Conservation (phyloP, 1,284 basidiomycete species). For the Leccinum variabile region DNA sequence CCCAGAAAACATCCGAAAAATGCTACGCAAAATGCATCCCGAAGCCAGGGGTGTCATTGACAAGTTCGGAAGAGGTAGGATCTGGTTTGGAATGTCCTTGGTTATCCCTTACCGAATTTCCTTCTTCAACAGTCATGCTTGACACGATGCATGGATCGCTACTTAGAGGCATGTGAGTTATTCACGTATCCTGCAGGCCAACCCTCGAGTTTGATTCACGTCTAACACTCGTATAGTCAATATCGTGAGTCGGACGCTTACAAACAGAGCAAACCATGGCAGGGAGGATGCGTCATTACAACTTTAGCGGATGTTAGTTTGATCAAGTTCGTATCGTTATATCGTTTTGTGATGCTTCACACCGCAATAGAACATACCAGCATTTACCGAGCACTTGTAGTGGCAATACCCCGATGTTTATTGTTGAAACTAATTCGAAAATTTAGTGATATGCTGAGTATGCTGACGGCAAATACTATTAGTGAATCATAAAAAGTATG, state of each 20-base stretch:
- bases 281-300: conserved; percentile 25
- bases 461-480: conserved; percentile 18
- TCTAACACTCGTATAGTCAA: conserved; percentile 57
- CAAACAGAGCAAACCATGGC: conserved; percentile 45
- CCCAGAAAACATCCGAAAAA: conserved; percentile 73
- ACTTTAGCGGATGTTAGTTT: background rate
- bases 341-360: background rate
- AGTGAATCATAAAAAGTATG: conserved; percentile 22
- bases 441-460: conserved; percentile 18
- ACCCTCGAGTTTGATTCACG: conserved; percentile 1
- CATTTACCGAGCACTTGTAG: background rate
- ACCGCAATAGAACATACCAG: conserved; percentile 9
- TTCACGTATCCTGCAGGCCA: background rate
- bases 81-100: background rate
- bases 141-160: conserved; percentile 73
- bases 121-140: conserved; percentile 60
- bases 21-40: conserved; percentile 77
- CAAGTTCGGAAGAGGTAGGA: conserved; percentile 69
- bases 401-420: conserved; percentile 16
- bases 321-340: background rate
- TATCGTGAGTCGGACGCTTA: conserved; percentile 69
- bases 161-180: conserved; percentile 79
- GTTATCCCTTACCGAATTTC: conserved; percentile 3
- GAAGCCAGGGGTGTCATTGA: conserved; percentile 72
- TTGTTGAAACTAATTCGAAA: conserved; percentile 18